A percentile compares a stretch with the other conserved stretches of the same genome.
These are phyloP conservation scores for Pythium sp. DNA, from an alignment of 352 stramenopile species.

Conservation along the genomic window DNA sequence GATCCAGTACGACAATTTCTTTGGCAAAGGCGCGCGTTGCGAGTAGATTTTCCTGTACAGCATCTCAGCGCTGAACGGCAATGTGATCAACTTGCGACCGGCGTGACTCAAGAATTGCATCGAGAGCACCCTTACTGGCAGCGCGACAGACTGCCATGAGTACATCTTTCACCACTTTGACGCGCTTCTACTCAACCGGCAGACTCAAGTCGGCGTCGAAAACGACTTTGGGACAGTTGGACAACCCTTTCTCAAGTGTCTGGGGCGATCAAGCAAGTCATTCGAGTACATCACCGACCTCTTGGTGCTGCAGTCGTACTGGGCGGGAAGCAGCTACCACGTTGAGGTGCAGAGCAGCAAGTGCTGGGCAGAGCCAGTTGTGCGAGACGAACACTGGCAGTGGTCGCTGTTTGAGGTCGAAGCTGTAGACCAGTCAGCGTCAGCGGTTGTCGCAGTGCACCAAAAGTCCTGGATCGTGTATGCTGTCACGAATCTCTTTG, in stretches of 20 bases:
- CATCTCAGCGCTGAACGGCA: slow-evolving; percentile 40
- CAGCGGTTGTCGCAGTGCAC: slow-evolving; percentile 40
- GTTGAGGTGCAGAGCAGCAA: slow-evolving; percentile 48
- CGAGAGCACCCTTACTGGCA: slow-evolving; percentile 8
- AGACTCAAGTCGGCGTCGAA: slow-evolving; percentile 30
- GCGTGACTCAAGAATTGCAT: slow-evolving; percentile 35
- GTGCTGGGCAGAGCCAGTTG: slow-evolving; percentile 33
- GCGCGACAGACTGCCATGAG: slow-evolving; percentile 31
- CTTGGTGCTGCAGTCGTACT: slow-evolving; percentile 49
- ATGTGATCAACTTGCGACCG: slow-evolving; percentile 31
- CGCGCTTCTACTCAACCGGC: slow-evolving; percentile 22
- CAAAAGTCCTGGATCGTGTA: slow-evolving; percentile 20
- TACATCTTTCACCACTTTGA: slow-evolving; percentile 55
- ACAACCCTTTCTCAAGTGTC: slow-evolving; percentile 44
- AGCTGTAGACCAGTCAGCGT: slow-evolving; percentile 29
- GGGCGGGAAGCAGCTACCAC: slow-evolving; percentile 42
- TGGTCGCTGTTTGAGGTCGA: slow-evolving; percentile 44
- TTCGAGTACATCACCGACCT: slow-evolving; percentile 63
- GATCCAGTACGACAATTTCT: slow-evolving; percentile 44
- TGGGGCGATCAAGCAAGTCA: slow-evolving; percentile 23
- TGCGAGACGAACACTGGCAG: slow-evolving; percentile 32
- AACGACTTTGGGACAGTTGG: slow-evolving; percentile 39
- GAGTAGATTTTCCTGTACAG: slow-evolving; percentile 35
- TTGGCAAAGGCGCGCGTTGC: slow-evolving; percentile 30
- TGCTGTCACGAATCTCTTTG: slow-evolving; percentile 32